Evolutionary conservation across 495 filamentous ascomycete genomes (phyloP), one percentile per base, ranked within the genome.

Genomic region (Penicillium cosmopolitanum): DNA sequence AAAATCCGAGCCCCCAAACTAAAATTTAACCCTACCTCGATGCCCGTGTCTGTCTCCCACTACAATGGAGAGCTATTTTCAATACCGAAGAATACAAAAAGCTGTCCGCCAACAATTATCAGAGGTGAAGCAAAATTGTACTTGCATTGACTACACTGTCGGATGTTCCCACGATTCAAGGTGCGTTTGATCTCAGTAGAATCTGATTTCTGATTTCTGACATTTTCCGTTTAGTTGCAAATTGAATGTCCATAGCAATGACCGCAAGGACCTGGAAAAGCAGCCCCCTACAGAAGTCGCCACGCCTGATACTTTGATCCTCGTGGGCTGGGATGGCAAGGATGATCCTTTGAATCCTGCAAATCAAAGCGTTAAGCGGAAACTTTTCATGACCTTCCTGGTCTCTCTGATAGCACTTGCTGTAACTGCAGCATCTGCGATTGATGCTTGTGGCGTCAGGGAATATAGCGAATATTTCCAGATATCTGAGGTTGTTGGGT

Each of bases 281-380:
- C 36, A 38, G 36, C 2, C 12, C 5, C 15, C 36, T 4, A 1
- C 36, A 38, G 5, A 38, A 13, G 2, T n/a, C 11, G 36, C 15
- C 12, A 13, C 15, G 0, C 5, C 36, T 38, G 12, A 38, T 6
- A 9, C 11, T n/a, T n/a, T 38, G 9, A 38, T 64, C n/a, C 21
- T 64, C 19, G 61, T 64, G 1, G 52, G 35, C 18, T 87, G 78
- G 69, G 78, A 83, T 33, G 71, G 76, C 5, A 76, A 77, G 25
- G 68, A 81, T 53, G 82, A 85, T 57, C 69, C 77, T 1, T 66
- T 80, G 48, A 83, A 85, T 57, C 85, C 83, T 16, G 80, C 81
- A 35, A 85, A 84, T 61, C 84, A 77, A 76, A 70, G 71, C 13
- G 66, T 68, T 13, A 18, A 55, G 3, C 73, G 66, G 5, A 71